Percentiles rank a stretch among this genome's conserved stretches.
phyloP scores from a whole-genome alignment of 208 protist species.

The Tritrichomonas foetus region DNA sequence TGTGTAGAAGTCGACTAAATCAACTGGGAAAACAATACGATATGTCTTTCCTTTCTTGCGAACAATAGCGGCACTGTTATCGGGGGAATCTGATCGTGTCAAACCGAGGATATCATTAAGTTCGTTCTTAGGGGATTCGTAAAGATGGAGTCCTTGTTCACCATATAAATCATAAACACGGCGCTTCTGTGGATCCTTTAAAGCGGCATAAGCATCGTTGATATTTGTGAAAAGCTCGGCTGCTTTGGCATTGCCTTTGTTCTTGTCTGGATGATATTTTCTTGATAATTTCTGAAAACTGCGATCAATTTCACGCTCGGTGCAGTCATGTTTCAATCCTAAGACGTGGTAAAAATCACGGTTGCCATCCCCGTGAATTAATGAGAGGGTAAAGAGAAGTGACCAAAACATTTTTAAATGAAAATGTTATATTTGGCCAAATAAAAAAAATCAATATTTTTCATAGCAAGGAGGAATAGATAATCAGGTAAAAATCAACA shows the following conservation, averaged over 20 bases:
- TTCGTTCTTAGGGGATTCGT: neutral
- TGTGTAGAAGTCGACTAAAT: neutral
- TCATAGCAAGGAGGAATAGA: too few species aligned
- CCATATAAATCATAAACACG: slow-evolving; percentile 30
- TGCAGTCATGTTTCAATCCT: neutral
- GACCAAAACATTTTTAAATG: neutral
- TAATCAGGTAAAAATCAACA: too few species aligned
- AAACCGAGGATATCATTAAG: neutral
- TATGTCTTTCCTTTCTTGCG: neutral
- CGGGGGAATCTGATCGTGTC: neutral
- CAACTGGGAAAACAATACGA: neutral
- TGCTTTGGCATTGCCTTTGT: neutral
- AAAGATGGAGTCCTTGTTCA: neutral
- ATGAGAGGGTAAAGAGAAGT: neutral
- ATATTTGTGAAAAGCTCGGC: slow-evolving; percentile 25
- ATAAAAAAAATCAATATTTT: neutral
- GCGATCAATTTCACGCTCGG: neutral
- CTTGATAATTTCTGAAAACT: slow-evolving; percentile 4
- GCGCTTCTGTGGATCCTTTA: neutral
- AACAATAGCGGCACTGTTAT: neutral
- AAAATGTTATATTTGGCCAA: neutral
- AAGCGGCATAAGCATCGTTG: neutral
- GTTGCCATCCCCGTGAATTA: neutral
- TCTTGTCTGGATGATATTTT: slow-evolving; percentile 43
- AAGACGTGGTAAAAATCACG: slow-evolving; percentile 22